A percentile compares a stretch with the other conserved stretches of the same genome.
phyloP scores from a whole-genome alignment of 108 stramenopile species.

The Fistulifera pelliculosa region DNA sequence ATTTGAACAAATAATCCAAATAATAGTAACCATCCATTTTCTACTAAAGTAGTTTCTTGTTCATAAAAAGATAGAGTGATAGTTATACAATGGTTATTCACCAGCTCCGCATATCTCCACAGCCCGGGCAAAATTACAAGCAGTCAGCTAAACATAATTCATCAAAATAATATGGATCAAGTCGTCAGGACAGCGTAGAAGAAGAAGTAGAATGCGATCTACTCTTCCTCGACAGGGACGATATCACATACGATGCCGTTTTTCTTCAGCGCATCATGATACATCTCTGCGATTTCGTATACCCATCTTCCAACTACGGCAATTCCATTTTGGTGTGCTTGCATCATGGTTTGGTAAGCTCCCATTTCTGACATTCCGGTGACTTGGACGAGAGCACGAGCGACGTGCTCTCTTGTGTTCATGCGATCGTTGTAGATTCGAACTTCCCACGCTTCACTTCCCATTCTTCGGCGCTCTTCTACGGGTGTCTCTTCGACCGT shows the following conservation, averaged over 20 bases:
- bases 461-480: constrained; percentile 10
- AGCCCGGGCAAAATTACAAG: no score
- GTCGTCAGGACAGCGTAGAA: no score
- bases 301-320: constrained; percentile 66
- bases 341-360: constrained; percentile 79
- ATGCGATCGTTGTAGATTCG: constrained; percentile 79
- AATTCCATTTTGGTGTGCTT: constrained; percentile 72
- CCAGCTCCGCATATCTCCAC: no score
- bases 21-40: no score
- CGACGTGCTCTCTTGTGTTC: constrained; percentile 77
- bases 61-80: no score
- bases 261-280: constrained; percentile 47
- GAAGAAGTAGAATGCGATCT: neutral
- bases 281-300: constrained; percentile 71
- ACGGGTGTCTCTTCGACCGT: constrained; percentile 8
- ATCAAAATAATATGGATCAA: no score
- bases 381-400: constrained; percentile 66
- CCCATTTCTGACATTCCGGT: constrained; percentile 56
- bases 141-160: no score
- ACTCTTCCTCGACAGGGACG: constrained; percentile 38
- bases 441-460: constrained; percentile 52
- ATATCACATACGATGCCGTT: constrained; percentile 70
- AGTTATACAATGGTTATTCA: no score
- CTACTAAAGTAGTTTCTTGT: no score
- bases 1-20: no score